Evolutionary conservation across 441 rosid species (phyloP), one percentile per base, ranked within the genome.

Genomic region (Pelargonium cotyledonis): DNA sequence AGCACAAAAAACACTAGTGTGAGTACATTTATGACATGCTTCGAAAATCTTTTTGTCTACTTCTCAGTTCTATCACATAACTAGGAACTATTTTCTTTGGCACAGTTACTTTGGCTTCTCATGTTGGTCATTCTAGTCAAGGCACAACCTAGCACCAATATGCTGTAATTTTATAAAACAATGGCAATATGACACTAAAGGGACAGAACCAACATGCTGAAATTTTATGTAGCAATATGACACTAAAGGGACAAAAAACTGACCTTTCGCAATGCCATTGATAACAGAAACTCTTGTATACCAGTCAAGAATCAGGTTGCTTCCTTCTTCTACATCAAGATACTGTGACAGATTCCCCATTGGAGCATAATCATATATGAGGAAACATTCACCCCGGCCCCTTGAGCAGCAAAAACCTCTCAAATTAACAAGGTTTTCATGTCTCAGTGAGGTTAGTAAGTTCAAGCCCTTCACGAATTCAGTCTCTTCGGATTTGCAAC

Each of bases 351-450:
- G 73, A 73, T 80, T 85, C 10, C 97, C 96, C 26, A 86, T 88
- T 15, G 95, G 86, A 60, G 84, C 85, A n/a, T 81, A 93, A 78
- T 93, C 98, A 72, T 91, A 89, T 55, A 93, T 79, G 57, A 93
- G 90, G 78, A 89, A 91, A 76, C 97, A 93, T 73, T 91, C 95
- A 11, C 96, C 93, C n/a, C 96, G 82, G 23, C 86, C 95, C 75
- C 80, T 87, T 31, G 97, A 93, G 72, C 96, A 86, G 71, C 98
- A 93, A 80, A 93, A 93, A 8, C 98, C 98, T 81, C 97, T 82
- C 66, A 93, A 80, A 51, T 78, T 83, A 12, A 80, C 90, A 55
- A 94, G 73, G 69, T 91, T 91, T n/a, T 94, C 98, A 69, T 94
- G 98, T 68, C 78, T 87, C 73, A 91, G 78, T 0, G 86, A 86